A percentile compares a stretch with the other conserved stretches of the same genome.
Conservation (phyloP, 2,329 filamentous ascomycete genomes). For the Sporothrix euskadiensis region DNA sequence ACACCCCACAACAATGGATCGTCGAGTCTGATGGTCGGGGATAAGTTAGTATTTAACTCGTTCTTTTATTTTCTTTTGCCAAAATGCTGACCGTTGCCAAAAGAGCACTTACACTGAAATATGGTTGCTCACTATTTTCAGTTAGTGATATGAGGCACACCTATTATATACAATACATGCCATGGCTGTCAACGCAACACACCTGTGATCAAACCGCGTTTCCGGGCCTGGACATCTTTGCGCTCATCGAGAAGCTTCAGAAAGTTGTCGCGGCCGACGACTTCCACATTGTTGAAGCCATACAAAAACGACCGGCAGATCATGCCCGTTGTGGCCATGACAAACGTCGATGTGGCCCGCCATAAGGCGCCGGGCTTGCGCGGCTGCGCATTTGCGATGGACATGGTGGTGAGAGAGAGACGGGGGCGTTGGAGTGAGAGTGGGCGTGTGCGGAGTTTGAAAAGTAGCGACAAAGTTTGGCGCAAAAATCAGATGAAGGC, state of each 20-base stretch:
- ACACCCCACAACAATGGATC: slow-evolving; percentile 94
- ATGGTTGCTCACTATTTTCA: slow-evolving; percentile 73
- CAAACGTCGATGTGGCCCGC: slow-evolving; percentile 70
- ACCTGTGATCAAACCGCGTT: slow-evolving; percentile 83
- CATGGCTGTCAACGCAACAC: slow-evolving; percentile 35
- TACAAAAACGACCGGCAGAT: slow-evolving; percentile 75
- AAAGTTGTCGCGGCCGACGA: slow-evolving; percentile 74
- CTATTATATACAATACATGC: neutral
- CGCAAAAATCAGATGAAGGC: neutral
- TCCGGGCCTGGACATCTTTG: slow-evolving; percentile 62
- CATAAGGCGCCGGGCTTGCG: slow-evolving; percentile 63
- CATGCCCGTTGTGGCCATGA: slow-evolving; percentile 72
- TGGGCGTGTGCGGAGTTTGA: neutral
- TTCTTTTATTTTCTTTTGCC: neutral
- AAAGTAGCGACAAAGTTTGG: neutral
- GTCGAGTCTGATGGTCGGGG: slow-evolving; percentile 65
- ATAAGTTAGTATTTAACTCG: neutral
- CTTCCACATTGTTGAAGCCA: slow-evolving; percentile 71
- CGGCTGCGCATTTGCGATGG: slow-evolving; percentile 27
- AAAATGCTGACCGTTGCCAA: neutral
- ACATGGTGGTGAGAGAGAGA: slow-evolving; percentile 19
- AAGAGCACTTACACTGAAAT: slow-evolving; percentile 72
- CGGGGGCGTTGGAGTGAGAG: neutral
- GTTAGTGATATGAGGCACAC: neutral
- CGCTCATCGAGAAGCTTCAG: slow-evolving; percentile 73